Conservation (phyloP, 176 grass and related monocot genomes). For the Carex kokanica region DNA sequence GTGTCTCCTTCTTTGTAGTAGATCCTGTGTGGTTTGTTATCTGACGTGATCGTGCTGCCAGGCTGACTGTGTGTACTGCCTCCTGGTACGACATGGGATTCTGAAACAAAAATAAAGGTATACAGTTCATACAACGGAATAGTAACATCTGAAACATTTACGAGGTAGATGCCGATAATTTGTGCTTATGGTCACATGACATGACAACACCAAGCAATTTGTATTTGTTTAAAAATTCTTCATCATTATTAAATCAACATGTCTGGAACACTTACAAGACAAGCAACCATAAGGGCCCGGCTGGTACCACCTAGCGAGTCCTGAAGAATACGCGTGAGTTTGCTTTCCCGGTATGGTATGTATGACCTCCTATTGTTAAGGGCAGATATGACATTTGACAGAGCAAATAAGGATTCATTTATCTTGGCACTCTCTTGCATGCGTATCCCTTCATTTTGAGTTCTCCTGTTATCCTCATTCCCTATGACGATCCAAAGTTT, state of each 20-base stretch:
- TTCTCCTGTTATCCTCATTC: conserved; percentile 79
- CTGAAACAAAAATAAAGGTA: conserved; percentile 38
- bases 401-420: conserved; percentile 76
- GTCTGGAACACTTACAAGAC: conserved; percentile 44
- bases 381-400: conserved; percentile 91
- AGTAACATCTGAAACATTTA: not conserved
- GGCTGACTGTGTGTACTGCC: conserved; percentile 62
- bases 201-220: not conserved
- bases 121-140: not conserved
- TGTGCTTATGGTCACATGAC: not conserved
- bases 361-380: conserved; percentile 64
- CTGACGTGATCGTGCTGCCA: conserved; percentile 69
- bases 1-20: conserved; percentile 59
- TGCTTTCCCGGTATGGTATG: conserved; percentile 84
- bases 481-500: conserved; percentile 32
- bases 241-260: not conserved
- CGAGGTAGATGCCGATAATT: not conserved
- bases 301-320: conserved; percentile 85
- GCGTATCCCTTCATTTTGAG: conserved; percentile 69
- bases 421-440: conserved; percentile 93
- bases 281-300: conserved; percentile 74
- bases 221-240: not conserved
- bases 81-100: conserved; percentile 83
- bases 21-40: conserved; percentile 48
- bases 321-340: conserved; percentile 81